Percentiles rank a stretch among this genome's conserved stretches.
Evolutionary conservation across 2,329 filamentous ascomycete species (phyloP).

Genomic region (Rutstroemia sp.): DNA sequence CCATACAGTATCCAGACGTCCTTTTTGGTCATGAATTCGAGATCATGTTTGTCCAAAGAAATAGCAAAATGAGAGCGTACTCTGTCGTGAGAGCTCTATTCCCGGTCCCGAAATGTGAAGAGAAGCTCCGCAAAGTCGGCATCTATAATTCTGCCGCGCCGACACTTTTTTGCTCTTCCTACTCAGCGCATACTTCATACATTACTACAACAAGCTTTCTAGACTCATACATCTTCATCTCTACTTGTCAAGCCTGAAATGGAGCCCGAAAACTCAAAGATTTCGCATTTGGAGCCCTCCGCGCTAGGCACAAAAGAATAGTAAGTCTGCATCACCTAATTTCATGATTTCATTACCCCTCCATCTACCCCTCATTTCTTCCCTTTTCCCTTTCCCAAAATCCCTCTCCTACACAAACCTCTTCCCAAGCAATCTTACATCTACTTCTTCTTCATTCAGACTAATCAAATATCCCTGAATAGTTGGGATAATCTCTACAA

Average conservation of each 20-base stretch:
- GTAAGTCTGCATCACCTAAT: conserved; percentile 36
- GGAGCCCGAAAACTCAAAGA: conserved; percentile 33
- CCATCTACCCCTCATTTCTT: neutral
- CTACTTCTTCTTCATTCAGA: neutral
- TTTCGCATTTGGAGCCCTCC: conserved; percentile 66
- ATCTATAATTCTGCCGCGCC: no score
- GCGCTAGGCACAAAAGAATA: conserved; percentile 82
- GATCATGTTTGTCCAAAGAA: no score
- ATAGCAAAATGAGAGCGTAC: no score
- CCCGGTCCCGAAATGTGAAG: no score
- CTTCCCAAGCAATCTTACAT: neutral
- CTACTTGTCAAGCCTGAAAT: conserved; percentile 8
- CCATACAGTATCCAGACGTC: no score
- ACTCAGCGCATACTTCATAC: no score
- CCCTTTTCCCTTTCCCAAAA: neutral
- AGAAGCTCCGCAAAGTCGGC: no score
- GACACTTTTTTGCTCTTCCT: no score
- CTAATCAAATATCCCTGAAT: neutral
- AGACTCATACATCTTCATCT: no score
- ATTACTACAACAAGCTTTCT: no score
- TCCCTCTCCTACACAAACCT: neutral
- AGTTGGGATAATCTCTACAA: conserved; percentile 75
- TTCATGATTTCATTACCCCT: conserved; percentile 17
- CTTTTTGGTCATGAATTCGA: no score
- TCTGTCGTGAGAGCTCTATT: no score